Evolutionary conservation across 129 eudicot genomes (phyloP).

Genomic region (Rutidosis leptorrhynchoides): DNA sequence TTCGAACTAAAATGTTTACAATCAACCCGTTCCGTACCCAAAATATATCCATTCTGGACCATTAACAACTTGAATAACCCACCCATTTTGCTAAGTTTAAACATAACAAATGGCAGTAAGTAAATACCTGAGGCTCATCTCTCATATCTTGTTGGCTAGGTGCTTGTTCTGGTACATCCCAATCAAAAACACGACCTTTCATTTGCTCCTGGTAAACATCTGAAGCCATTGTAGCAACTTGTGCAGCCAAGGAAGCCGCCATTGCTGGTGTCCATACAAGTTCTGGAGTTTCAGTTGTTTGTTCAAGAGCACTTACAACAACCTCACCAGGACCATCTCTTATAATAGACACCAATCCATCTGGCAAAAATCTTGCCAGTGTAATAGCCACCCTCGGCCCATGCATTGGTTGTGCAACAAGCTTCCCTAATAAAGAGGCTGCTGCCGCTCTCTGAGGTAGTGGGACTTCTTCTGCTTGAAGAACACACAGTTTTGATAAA

Average conservation of each 20-base stretch:
- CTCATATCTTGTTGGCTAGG: slow-evolving; percentile 88
- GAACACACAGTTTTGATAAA: slow-evolving; percentile 8
- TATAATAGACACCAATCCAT: slow-evolving; percentile 85
- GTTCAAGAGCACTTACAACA: slow-evolving; percentile 85
- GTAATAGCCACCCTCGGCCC: slow-evolving; percentile 98
- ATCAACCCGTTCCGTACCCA: neutral
- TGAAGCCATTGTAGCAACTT: slow-evolving; percentile 96
- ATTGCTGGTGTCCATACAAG: slow-evolving; percentile 99
- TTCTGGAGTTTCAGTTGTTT: slow-evolving; percentile 97
- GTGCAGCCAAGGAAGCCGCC: slow-evolving; percentile 97
- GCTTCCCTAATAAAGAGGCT: slow-evolving; percentile 88
- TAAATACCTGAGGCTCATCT: slow-evolving; percentile 94
- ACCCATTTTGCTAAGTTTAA: neutral
- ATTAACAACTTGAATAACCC: neutral
- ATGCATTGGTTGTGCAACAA: slow-evolving; percentile 96
- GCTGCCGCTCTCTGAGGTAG: slow-evolving; percentile 95
- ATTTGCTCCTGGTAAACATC: slow-evolving; percentile 84
- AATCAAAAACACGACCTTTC: slow-evolving; percentile 87
- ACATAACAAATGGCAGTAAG: neutral
- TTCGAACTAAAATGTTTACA: neutral
- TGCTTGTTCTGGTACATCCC: slow-evolving; percentile 98
- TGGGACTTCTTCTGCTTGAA: slow-evolving; percentile 80
- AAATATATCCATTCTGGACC: neutral
- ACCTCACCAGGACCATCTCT: slow-evolving; percentile 99
- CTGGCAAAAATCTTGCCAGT: slow-evolving; percentile 88